A percentile compares a stretch with the other conserved stretches of the same genome.
Evolutionary conservation across 164 flowering plant species (phyloP).

Genomic region (Akebia trifoliata): DNA sequence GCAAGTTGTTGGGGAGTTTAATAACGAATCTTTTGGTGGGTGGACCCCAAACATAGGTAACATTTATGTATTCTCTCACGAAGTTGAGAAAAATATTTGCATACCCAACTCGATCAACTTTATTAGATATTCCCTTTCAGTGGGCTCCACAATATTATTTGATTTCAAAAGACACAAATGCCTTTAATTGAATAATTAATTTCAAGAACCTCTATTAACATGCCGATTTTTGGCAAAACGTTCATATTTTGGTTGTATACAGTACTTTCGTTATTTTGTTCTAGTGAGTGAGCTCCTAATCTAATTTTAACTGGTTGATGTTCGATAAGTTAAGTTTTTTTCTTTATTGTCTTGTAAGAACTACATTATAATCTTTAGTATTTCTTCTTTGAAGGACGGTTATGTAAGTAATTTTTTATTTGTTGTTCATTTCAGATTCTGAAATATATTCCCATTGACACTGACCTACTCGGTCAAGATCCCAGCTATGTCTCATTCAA

Average conservation of each 20-base stretch:
- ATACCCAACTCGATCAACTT: too few species aligned
- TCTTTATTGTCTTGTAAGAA: background rate
- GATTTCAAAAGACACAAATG: too few species aligned
- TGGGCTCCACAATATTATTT: too few species aligned
- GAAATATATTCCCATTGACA: background rate
- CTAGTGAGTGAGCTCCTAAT: background rate
- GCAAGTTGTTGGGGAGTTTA: too few species aligned
- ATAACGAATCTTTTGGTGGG: too few species aligned
- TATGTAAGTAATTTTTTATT: background rate
- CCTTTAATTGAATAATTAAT: too few species aligned
- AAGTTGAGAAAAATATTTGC: too few species aligned
- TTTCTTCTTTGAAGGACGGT: too few species aligned
- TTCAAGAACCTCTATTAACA: too few species aligned
- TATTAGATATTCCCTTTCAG: too few species aligned
- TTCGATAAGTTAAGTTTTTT: background rate
- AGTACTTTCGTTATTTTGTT: background rate
- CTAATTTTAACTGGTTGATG: background rate
- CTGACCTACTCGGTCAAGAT: conserved; percentile 2
- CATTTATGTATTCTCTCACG: too few species aligned
- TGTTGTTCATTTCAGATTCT: conserved; percentile 15
- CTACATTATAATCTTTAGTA: background rate
- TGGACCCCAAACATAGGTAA: too few species aligned
- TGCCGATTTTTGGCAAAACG: background rate
- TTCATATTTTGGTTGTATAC: background rate
- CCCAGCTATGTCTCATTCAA: conserved; percentile 23